These are phyloP conservation scores for Tuber aestivum DNA, from an alignment of 495 filamentous ascomycete genomes.

Conservation along the genomic window DNA sequence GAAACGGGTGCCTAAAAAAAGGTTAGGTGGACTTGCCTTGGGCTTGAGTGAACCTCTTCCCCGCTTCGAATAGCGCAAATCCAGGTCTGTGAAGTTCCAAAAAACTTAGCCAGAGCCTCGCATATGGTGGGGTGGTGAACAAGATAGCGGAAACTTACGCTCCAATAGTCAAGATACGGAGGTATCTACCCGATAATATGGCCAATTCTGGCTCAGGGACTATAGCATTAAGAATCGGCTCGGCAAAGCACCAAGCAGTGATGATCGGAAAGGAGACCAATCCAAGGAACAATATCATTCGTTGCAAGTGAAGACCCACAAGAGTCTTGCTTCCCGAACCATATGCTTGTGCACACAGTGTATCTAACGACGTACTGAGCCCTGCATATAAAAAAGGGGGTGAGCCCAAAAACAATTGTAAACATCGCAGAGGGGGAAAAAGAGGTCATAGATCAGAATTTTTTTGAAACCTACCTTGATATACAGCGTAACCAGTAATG, in stretches of 20 bases:
- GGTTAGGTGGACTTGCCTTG: conserved; percentile 48
- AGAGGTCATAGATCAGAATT: not conserved
- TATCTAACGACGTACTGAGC: conserved; percentile 64
- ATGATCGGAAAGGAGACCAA: conserved; percentile 58
- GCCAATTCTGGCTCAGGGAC: conserved; percentile 60
- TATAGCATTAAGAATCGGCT: conserved; percentile 52
- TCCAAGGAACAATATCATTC: conserved; percentile 64
- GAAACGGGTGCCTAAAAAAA: not conserved
- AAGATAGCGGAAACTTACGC: conserved; percentile 41
- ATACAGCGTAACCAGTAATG: conserved; percentile 65
- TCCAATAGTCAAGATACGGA: conserved; percentile 58
- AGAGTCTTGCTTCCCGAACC: conserved; percentile 62
- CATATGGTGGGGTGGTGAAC: not conserved
- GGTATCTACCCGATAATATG: conserved; percentile 59
- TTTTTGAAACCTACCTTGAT: conserved; percentile 50
- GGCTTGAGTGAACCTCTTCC: conserved; percentile 66
- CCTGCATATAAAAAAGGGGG: conserved; percentile 37
- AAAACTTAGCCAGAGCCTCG: not conserved
- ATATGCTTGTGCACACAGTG: conserved; percentile 68
- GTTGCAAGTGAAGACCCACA: conserved; percentile 64
- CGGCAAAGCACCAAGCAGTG: conserved; percentile 55
- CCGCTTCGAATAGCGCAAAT: conserved; percentile 62
- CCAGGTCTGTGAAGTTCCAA: conserved; percentile 47
- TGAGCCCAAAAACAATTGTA: not conserved
- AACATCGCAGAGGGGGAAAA: not conserved